Conservation (phyloP, 345 rosid species). For the Cardiospermum halicacabum region DNA sequence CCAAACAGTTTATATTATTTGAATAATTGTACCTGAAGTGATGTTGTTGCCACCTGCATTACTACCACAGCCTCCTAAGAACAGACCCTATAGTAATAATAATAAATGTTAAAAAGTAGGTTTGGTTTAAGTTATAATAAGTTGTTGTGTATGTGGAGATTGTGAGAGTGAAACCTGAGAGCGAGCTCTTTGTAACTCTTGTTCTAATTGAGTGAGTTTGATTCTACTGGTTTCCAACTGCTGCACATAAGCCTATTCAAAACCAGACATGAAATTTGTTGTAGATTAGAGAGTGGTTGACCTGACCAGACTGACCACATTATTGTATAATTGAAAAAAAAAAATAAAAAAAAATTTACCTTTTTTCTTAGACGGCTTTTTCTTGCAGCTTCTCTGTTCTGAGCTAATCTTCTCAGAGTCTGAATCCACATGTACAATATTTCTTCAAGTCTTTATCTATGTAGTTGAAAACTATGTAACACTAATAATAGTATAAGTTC, state of each 20-base stretch:
- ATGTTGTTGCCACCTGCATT: constrained; percentile 62
- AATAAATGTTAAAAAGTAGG: too few relatives aligned
- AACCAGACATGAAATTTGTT: background rate
- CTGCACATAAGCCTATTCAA: constrained; percentile 86
- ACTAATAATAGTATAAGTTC: too few relatives aligned
- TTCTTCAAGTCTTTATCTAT: too few relatives aligned
- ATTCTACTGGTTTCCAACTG: constrained; percentile 92
- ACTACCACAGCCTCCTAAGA: constrained; percentile 76
- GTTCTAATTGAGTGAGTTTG: constrained; percentile 84
- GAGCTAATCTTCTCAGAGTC: constrained; percentile 97
- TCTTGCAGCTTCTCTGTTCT: constrained; percentile 99
- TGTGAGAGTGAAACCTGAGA: constrained; percentile 55
- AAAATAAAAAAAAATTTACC: constrained; percentile 25
- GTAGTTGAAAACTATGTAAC: too few relatives aligned
- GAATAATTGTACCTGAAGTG: constrained; percentile 83
- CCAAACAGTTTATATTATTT: constrained; percentile 10
- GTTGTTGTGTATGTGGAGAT: background rate
- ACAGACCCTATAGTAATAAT: constrained; percentile 52
- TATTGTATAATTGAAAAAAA: background rate
- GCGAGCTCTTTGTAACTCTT: constrained; percentile 93
- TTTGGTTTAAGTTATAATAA: too few relatives aligned
- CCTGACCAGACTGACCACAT: background rate
- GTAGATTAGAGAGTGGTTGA: background rate
- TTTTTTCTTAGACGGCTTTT: constrained; percentile 97
- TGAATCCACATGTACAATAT: constrained; percentile 21